Percentiles rank a stretch among this genome's conserved stretches.
phyloP scores from a whole-genome alignment of 2,329 filamentous ascomycete species.

The Neofusicoccum parvum region DNA sequence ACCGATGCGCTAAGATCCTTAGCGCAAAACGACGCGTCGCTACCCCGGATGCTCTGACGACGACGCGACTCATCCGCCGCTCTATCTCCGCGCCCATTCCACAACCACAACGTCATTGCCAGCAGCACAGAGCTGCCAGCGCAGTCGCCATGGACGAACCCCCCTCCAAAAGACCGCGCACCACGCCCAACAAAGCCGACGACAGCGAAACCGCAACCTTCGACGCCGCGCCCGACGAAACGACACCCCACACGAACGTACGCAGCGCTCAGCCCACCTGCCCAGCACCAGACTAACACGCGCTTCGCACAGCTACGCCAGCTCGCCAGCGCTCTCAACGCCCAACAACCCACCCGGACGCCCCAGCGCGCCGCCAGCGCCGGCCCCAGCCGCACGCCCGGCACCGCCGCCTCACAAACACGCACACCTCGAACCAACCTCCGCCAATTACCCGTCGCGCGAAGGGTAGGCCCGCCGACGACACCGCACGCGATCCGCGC shows the following conservation, averaged over 20 bases:
- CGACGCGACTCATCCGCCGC: neutral
- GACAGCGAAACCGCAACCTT: conserved; percentile 14
- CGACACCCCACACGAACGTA: conserved; percentile 30
- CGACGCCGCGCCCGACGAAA: conserved; percentile 15
- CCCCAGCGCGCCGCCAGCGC: conserved; percentile 38
- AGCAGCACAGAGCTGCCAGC: neutral
- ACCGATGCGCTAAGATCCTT: neutral
- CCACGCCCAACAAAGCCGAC: conserved; percentile 30
- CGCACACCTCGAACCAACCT: conserved; percentile 37
- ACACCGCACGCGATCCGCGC: conserved; percentile 60
- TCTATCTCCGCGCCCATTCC: too few relatives aligned
- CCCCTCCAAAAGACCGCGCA: conserved; percentile 38
- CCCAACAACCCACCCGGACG: conserved; percentile 35
- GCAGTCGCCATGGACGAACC: conserved; percentile 37
- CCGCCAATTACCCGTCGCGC: conserved; percentile 36
- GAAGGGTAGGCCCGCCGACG: conserved; percentile 44
- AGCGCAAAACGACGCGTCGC: conserved; percentile 2
- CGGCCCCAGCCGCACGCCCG: conserved; percentile 38
- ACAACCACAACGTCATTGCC: neutral
- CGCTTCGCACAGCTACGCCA: conserved; percentile 31
- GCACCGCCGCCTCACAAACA: conserved; percentile 27
- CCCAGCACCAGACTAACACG: neutral
- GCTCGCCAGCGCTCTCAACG: conserved; percentile 31
- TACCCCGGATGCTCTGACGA: neutral
- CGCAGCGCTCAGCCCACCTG: neutral